phyloP scores from a whole-genome alignment of 805 yeast species.

The Candida tibetensis region DNA sequence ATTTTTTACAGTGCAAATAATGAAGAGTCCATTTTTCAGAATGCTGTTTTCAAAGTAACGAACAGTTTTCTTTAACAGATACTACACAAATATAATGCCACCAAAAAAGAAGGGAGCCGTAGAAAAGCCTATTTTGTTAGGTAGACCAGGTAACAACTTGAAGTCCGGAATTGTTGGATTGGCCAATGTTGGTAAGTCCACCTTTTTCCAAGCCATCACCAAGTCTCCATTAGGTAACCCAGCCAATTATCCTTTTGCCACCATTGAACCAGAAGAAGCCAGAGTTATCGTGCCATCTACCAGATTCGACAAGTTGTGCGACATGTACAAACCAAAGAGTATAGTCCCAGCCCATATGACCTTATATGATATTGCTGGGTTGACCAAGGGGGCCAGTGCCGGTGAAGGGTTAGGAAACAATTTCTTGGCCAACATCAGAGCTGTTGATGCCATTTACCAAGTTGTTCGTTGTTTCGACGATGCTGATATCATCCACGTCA shows the following conservation, averaged over 20 bases:
- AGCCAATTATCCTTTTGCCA: conserved; percentile 97
- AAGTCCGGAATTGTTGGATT: conserved; percentile 86
- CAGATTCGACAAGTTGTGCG: conserved; percentile 74
- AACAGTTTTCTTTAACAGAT: background rate
- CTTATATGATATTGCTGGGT: conserved; percentile 95
- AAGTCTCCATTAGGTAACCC: conserved; percentile 92
- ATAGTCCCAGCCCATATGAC: conserved; percentile 91
- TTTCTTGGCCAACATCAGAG: conserved; percentile 92
- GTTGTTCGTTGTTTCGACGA: conserved; percentile 97
- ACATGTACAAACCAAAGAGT: conserved; percentile 76
- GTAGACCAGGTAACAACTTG: conserved; percentile 62
- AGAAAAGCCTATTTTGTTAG: conserved; percentile 73
- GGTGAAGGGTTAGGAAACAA: conserved; percentile 99
- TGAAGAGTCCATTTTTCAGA: no score
- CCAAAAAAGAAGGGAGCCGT: conserved; percentile 65
- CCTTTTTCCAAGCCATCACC: conserved; percentile 96
- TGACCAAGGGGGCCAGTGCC: conserved; percentile 92
- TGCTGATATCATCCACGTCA: conserved; percentile 95
- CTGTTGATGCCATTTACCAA: conserved; percentile 97
- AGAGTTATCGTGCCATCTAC: conserved; percentile 91
- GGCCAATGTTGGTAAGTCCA: conserved; percentile 94
- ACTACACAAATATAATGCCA: conserved; percentile 47
- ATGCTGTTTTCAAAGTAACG: no score
- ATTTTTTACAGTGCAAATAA: no score
- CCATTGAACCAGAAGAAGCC: conserved; percentile 98